Conservation (phyloP, 2,329 filamentous ascomycete genomes). For the Colletotrichum sp. region DNA sequence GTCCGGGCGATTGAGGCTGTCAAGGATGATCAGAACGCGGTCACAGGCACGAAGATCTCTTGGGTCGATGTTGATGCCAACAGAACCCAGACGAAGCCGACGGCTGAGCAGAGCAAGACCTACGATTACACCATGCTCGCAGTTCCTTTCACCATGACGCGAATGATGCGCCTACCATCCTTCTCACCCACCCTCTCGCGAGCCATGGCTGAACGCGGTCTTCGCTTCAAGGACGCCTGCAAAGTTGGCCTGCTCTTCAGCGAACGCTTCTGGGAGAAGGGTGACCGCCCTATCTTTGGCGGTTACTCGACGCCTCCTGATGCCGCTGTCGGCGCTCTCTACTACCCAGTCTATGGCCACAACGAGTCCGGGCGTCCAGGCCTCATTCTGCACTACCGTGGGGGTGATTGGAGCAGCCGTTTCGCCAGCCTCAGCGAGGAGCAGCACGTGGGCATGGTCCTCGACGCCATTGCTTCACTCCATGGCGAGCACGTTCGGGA, state of each 20-base stretch:
- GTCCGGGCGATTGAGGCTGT: slow-evolving; percentile 60
- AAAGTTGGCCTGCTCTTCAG: slow-evolving; percentile 68
- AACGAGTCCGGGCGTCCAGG: slow-evolving; percentile 61
- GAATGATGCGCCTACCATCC: slow-evolving; percentile 47
- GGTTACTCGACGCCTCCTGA: slow-evolving; percentile 62
- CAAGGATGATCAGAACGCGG: not conserved
- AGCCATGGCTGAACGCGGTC: slow-evolving; percentile 39
- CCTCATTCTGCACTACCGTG: slow-evolving; percentile 44
- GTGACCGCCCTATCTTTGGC: slow-evolving; percentile 57
- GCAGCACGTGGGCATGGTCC: slow-evolving; percentile 65
- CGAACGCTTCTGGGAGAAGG: slow-evolving; percentile 58
- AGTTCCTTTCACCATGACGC: slow-evolving; percentile 64
- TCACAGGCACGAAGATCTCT: not conserved
- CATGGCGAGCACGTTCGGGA: slow-evolving; percentile 52
- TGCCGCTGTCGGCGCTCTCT: slow-evolving; percentile 61
- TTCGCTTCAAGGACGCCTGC: slow-evolving; percentile 46
- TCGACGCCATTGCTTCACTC: slow-evolving; percentile 70
- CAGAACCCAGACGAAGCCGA: slow-evolving; percentile 52
- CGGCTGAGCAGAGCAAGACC: slow-evolving; percentile 42
- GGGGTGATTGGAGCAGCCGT: slow-evolving; percentile 36
- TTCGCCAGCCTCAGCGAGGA: slow-evolving; percentile 47
- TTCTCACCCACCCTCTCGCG: slow-evolving; percentile 37
- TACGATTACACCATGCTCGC: slow-evolving; percentile 69
- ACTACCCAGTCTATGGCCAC: slow-evolving; percentile 67
- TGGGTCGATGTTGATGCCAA: slow-evolving; percentile 38